A percentile compares a stretch with the other conserved stretches of the same genome.
phyloP scores from a whole-genome alignment of 192 early-diverging fungal species.

The Coemansia sp. region DNA sequence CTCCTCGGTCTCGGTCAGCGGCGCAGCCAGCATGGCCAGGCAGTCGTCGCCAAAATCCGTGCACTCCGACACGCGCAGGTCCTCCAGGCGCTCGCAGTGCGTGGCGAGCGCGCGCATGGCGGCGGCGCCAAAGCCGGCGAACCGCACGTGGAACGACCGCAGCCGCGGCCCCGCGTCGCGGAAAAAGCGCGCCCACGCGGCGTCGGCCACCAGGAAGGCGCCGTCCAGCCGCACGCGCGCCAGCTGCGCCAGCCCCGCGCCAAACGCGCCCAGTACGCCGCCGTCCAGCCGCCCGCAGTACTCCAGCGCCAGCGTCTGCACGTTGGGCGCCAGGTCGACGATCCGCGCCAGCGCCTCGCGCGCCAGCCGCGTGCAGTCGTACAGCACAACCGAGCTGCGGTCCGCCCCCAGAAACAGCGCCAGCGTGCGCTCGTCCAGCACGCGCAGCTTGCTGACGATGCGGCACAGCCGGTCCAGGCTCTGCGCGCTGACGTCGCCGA shows the following conservation, averaged over 20 bases:
- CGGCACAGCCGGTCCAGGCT: conserved; percentile 74
- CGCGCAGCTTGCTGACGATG: conserved; percentile 78
- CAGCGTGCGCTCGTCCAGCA: conserved; percentile 65
- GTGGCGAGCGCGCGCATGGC: conserved; percentile 59
- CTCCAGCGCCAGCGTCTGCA: conserved; percentile 66
- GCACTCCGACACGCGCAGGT: conserved; percentile 67
- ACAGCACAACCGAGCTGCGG: conserved; percentile 63
- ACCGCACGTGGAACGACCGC: conserved; percentile 62
- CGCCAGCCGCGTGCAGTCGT: conserved; percentile 78
- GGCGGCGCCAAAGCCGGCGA: conserved; percentile 58
- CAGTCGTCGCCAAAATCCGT: conserved; percentile 59
- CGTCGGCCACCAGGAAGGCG: conserved; percentile 67
- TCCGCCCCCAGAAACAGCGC: conserved; percentile 71
- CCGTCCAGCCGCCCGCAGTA: conserved; percentile 75
- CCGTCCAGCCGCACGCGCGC: conserved; percentile 67
- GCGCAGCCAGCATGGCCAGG: conserved; percentile 42
- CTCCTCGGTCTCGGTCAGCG: conserved; percentile 42
- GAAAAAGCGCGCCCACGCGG: conserved; percentile 66
- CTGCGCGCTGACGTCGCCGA: conserved; percentile 77
- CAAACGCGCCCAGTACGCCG: conserved; percentile 49
- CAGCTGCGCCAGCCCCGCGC: conserved; percentile 48
- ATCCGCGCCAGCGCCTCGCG: conserved; percentile 62
- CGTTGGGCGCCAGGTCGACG: conserved; percentile 62
- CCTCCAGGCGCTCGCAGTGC: conserved; percentile 63
- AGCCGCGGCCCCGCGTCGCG: conserved; percentile 57